phyloP scores from a whole-genome alignment of 139 green algal genomes.

The Spirogloea muscicola region DNA sequence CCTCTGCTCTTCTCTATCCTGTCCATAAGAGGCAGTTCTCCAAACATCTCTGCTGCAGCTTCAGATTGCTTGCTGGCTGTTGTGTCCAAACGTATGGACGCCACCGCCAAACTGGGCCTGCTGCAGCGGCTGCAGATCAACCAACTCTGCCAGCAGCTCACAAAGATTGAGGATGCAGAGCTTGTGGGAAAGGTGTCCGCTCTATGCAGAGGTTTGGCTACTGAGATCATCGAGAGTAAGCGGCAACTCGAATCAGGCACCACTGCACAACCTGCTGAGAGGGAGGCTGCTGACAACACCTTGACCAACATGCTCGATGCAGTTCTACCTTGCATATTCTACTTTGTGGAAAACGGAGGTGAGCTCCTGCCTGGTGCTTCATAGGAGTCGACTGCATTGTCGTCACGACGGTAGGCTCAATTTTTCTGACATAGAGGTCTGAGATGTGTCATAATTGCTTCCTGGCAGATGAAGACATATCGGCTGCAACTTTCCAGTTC shows the following conservation, averaged over 20 bases:
- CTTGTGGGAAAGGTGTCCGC: conserved; percentile 20
- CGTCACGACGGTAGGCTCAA: too few species aligned
- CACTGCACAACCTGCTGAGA: too few species aligned
- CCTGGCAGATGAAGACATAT: conserved; percentile 48
- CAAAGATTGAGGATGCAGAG: conserved; percentile 40
- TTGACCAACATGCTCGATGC: too few species aligned
- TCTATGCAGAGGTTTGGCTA: conserved; percentile 32
- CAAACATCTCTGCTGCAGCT: too few species aligned
- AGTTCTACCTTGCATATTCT: too few species aligned
- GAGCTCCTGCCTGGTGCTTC: too few species aligned
- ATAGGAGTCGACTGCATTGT: too few species aligned
- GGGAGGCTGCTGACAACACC: too few species aligned
- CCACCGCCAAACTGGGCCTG: conserved; percentile 41
- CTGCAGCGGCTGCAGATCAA: conserved; percentile 44
- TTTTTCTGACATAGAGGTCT: too few species aligned
- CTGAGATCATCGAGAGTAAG: conserved; percentile 35
- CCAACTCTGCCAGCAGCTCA: conserved; percentile 27
- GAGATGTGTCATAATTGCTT: too few species aligned
- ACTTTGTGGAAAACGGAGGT: too few species aligned
- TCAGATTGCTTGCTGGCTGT: conserved; percentile 40
- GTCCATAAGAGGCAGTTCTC: conserved; percentile 24
- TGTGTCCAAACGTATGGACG: conserved; percentile 52
- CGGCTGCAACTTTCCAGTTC: conserved; percentile 46
- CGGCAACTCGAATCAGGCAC: conserved; percentile 25
- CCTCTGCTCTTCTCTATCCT: conserved; percentile 44